phyloP scores from a whole-genome alignment of 75 land plant species.

The Adiantum capillusveneris region DNA sequence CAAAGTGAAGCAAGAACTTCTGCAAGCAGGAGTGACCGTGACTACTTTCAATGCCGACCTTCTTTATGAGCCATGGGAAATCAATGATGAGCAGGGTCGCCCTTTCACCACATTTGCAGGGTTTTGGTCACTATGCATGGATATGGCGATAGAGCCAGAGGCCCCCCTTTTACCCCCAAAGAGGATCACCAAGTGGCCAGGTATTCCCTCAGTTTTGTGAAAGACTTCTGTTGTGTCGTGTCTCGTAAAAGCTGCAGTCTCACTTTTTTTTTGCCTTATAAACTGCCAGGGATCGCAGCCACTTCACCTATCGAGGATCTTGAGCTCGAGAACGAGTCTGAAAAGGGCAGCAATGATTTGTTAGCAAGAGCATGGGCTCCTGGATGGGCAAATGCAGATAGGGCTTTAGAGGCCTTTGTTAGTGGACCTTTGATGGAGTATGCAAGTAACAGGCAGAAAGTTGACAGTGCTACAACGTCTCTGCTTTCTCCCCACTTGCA shows the following conservation, averaged over 20 bases:
- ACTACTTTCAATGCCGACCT: constrained; percentile 54
- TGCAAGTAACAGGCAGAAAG: constrained; percentile 64
- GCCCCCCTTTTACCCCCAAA: constrained; percentile 43
- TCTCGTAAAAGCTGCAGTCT: too few species aligned
- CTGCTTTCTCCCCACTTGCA: constrained; percentile 92
- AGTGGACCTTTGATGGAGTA: constrained; percentile 78
- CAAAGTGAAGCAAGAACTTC: constrained; percentile 41
- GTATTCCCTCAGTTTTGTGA: constrained; percentile 13
- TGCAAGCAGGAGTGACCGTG: constrained; percentile 41
- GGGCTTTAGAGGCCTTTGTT: constrained; percentile 64
- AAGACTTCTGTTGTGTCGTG: not conserved
- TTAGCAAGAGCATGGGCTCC: constrained; percentile 91
- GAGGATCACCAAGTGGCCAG: constrained; percentile 34
- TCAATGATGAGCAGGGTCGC: constrained; percentile 56
- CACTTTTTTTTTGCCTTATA: not conserved
- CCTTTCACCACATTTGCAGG: constrained; percentile 60
- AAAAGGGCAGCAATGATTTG: constrained; percentile 90
- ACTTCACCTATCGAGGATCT: constrained; percentile 52
- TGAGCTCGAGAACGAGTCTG: constrained; percentile 70
- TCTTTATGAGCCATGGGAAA: constrained; percentile 73
- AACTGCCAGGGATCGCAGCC: constrained; percentile 48
- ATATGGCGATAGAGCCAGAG: constrained; percentile 37
- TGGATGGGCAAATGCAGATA: constrained; percentile 92
- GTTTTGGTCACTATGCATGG: constrained; percentile 53
- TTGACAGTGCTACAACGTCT: constrained; percentile 82